Evolutionary conservation across 116 monocot genomes (phyloP), one percentile per base, ranked within the genome.

Genomic region (Cymodocea nodosa): DNA sequence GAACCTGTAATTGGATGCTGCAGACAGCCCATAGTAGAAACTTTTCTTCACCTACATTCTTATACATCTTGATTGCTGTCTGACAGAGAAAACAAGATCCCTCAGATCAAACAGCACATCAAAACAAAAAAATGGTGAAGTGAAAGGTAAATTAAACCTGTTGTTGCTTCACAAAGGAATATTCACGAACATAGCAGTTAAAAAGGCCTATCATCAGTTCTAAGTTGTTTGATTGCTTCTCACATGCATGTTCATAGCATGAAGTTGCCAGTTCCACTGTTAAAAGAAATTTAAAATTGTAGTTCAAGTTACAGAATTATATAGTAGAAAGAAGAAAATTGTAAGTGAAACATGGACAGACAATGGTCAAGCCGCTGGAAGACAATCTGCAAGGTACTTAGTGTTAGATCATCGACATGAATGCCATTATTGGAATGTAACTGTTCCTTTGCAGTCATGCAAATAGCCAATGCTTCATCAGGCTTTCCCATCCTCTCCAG

Each of bases 11-110:
- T 20, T 87, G 88, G 35, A 97, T 91, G 76, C 97, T 97, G 80
- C 97, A 97, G 75, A 91, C 81, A 77, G 91, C 91, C 97, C 97
- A 97, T 16, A 97, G 81, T 77, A 97, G 77, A 72, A 88, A 97
- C 71, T 88, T 87, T 76, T 97, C 97, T 84, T 91, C 97, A 74
- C 79, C 83, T 7, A 82, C 81, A 70, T 79, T 77, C 73, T 97
- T 97, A 80, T 97, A 97, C 88, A 97, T 83, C 81, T 97, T 97
- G 14, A 97, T 83, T 52, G 97, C 97, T 80, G 80, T 97, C 97
- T 97, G 95, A 51, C 75, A 77, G 70, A 69, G 70, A 60, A 49
- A 65, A 50, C 44, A 57, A 56, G 5, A 65, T 36, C 35, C 4
- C 19, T 37, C 50, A 16, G 14, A 5, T 44, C 17, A 40, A 51